Evolutionary conservation across 306 rosid genomes (phyloP).

Genomic region (Pyrus bretschneideri): DNA sequence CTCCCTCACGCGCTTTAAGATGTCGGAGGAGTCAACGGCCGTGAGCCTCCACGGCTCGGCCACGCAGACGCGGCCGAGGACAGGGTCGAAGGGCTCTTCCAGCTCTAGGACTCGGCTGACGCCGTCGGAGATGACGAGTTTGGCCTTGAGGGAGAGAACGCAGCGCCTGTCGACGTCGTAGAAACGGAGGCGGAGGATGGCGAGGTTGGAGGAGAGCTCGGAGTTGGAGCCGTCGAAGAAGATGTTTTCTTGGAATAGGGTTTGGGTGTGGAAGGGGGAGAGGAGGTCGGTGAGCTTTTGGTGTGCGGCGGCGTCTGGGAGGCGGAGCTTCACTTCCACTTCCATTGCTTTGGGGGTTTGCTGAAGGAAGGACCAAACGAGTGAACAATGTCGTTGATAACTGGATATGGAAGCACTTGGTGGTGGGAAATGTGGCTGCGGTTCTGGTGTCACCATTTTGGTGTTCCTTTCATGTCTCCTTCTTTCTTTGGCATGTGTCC

Average conservation of each 20-base stretch:
- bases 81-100: conserved; percentile 46
- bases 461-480: too few species aligned
- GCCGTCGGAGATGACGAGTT: conserved; percentile 37
- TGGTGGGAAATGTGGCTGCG: background rate
- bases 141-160: conserved; percentile 46
- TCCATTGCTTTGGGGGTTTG: conserved; percentile 24
- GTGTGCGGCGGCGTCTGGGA: conserved; percentile 40
- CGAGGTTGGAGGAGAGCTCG: conserved; percentile 49
- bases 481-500: too few species aligned
- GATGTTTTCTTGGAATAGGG: conserved; percentile 48
- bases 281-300: conserved; percentile 48
- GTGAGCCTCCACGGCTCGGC: conserved; percentile 53
- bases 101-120: conserved; percentile 44
- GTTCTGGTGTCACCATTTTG: too few species aligned
- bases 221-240: conserved; percentile 49
- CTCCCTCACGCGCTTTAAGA: conserved; percentile 30
- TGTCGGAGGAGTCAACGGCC: conserved; percentile 13
- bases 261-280: conserved; percentile 41
- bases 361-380: background rate
- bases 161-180: conserved; percentile 16
- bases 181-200: conserved; percentile 56
- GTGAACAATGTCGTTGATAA: background rate
- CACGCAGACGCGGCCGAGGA: conserved; percentile 38
- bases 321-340: conserved; percentile 56
- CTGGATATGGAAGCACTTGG: background rate